Evolutionary conservation across 2,329 filamentous ascomycete species (phyloP).

Genomic region (Thelonectria blattea): DNA sequence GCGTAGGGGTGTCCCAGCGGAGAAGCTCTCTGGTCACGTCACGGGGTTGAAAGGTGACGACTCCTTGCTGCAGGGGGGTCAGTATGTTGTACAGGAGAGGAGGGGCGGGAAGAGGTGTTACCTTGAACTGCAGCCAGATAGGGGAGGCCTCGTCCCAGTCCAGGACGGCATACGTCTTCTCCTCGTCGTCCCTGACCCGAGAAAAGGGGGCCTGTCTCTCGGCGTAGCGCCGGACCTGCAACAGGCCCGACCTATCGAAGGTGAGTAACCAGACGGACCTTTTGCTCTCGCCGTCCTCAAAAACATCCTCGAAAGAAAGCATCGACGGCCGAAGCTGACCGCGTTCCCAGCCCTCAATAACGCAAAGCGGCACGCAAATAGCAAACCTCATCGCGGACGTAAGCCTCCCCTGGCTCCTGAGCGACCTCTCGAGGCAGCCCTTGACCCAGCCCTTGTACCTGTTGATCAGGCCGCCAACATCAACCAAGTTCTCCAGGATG

Average conservation of each 20-base stretch:
- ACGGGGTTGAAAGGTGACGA: no score
- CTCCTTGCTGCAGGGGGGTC: no score
- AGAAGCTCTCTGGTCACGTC: background rate
- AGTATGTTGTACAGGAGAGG: no score
- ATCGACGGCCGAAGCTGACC: background rate
- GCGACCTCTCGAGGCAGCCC: no score
- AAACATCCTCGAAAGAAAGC: background rate
- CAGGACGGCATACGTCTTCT: background rate
- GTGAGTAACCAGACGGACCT: background rate
- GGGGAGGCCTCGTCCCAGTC: background rate
- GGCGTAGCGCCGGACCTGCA: background rate
- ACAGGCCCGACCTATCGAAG: background rate
- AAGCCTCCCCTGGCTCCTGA: no score
- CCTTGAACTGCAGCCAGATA: background rate
- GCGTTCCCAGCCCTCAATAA: background rate
- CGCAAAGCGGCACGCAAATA: background rate
- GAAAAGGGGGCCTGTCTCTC: background rate
- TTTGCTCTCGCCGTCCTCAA: background rate
- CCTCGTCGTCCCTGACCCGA: background rate
- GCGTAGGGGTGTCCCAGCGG: constrained; percentile 12
- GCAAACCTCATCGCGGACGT: no score
- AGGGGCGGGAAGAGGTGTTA: background rate
- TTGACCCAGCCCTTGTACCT: background rate
- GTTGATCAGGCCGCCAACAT: background rate
- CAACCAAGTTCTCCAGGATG: background rate